Evolutionary conservation across 345 rosid species (phyloP), one percentile per base, ranked within the genome.

Genomic region (Streptanthus diversifolius): DNA sequence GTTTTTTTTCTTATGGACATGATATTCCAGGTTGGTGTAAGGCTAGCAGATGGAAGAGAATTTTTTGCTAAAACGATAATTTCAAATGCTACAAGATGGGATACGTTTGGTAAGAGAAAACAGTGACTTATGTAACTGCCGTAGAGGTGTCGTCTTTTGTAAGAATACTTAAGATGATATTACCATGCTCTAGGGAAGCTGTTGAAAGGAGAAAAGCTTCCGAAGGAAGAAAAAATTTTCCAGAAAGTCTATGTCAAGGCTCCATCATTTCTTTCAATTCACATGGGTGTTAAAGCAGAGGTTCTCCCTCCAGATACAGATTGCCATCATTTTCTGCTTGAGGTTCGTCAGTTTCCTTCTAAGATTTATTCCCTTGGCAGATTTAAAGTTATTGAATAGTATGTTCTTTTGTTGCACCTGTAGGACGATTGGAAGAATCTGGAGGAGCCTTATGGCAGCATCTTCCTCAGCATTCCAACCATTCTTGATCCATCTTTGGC

Each of bases 21-120:
- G 52, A 40, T 67, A 63, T 75, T 74, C 73, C 78, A 93, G 99
- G 86, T 88, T 5, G 97, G 99, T 71, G 97, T 88, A 47, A 82
- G 82, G 86, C 84, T 93, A 33, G 87, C 95, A 33, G 93, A 89
- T 83, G 96, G 97, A 77, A 85, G 95, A 79, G 80, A 88, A 48
- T 77, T 87, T 81, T 89, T 76, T 10, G 89, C 91, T 45, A 85
- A 82, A 75, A 91, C 96, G 10, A 72, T 89, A 74, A 85, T 93
- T 65, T 93, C 99, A 69, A 93, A 91, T 81, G 97, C 97, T 69
- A 91, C 99, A 36, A 90, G 97, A 87, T 93, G 99, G 98, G 97
- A 89, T 76, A 95, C 99, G 22, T 95, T 95, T 78, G 96, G 99
- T 95, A 78, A 81, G 97, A 71, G 30, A 25, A 22, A 25, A 52